phyloP scores from a whole-genome alignment of 306 rosid genomes.

The Acacia acuminata region DNA sequence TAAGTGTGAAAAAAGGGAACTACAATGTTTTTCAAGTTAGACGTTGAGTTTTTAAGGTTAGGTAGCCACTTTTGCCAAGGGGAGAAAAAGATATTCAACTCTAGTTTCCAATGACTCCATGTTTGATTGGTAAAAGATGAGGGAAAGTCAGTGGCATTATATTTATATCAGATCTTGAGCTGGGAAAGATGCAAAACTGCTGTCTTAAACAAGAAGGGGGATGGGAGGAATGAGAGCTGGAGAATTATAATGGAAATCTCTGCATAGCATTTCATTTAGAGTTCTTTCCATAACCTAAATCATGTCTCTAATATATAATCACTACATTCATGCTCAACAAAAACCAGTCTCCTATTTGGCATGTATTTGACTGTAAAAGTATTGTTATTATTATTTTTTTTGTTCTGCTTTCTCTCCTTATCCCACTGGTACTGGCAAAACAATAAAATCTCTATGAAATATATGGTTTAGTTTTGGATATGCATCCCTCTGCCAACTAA shows the following conservation, averaged over 20 bases:
- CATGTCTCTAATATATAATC: neutral
- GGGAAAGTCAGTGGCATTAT: neutral
- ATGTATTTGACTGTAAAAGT: neutral
- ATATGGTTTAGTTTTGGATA: neutral
- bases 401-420: neutral
- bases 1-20: neutral
- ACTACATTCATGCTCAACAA: neutral
- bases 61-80: neutral
- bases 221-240: neutral
- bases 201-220: neutral
- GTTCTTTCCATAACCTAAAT: neutral
- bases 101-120: neutral
- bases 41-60: neutral
- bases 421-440: neutral
- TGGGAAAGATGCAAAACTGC: neutral
- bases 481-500: neutral
- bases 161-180: neutral
- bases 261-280: neutral
- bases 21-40: neutral
- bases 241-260: neutral
- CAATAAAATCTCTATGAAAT: neutral
- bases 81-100: constrained; percentile 2
- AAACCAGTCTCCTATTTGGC: neutral
- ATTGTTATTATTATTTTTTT: neutral
- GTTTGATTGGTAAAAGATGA: neutral